phyloP scores from a whole-genome alignment of 306 rosid genomes.

The Quercus engelmannii region DNA sequence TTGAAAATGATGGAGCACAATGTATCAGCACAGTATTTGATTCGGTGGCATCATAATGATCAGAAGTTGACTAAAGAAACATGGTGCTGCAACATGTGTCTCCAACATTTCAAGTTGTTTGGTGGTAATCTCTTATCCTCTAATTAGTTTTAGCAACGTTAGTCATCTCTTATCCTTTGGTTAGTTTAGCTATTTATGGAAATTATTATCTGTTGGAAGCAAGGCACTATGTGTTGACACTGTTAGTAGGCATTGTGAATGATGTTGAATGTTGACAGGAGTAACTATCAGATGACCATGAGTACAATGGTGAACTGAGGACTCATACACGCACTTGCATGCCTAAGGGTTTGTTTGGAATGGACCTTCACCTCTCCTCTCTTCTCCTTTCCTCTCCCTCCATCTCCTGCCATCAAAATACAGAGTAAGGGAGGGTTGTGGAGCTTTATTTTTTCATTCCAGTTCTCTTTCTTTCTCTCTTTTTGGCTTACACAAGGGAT shows the following conservation, averaged over 20 bases:
- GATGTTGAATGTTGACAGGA: not conserved
- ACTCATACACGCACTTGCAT: not conserved
- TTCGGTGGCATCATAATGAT: not conserved
- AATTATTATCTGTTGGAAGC: not conserved
- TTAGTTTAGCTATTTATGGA: not conserved
- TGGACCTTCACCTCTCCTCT: no score
- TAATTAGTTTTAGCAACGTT: not conserved
- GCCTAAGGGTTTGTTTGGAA: no score
- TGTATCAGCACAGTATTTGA: not conserved
- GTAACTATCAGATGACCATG: not conserved
- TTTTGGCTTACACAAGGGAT: not conserved
- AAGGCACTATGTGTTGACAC: not conserved
- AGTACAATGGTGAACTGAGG: not conserved
- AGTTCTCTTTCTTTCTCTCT: not conserved
- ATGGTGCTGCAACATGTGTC: not conserved
- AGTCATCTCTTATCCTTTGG: not conserved
- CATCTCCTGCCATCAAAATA: no score
- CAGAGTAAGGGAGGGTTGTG: not conserved
- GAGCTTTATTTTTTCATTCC: not conserved
- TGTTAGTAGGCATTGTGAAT: not conserved
- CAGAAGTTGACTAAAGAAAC: not conserved
- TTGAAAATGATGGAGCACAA: not conserved
- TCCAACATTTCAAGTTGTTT: not conserved
- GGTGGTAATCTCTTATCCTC: not conserved
- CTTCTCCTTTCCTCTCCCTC: no score